Evolutionary conservation across 176 grass and related monocot species (phyloP), one percentile per base, ranked within the genome.

Genomic region (Paspalum vaginatum): DNA sequence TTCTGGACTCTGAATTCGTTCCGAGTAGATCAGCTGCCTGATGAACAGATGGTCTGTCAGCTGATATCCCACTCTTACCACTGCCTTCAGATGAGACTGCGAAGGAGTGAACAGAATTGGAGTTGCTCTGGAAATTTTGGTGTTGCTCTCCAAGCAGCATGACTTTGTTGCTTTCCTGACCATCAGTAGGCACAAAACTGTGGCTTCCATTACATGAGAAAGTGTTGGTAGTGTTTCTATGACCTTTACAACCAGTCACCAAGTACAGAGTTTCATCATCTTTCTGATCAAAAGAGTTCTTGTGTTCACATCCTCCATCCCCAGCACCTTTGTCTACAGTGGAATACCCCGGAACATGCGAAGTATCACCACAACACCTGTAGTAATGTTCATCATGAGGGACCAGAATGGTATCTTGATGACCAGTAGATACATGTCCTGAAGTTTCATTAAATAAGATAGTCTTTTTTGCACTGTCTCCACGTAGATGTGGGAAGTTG

Each of bases 41-140:
- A 52, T 53, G 71, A 8, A 4, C 37, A 45, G 12, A 49, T 60
- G 21, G 44, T 42, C 71, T 81, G 6, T 15, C 71, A 24, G 63
- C 9, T 25, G 64, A 69, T 32, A 52, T 0, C 22, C 4, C 32
- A 20, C 21, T 68, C 68, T 68, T 74, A 74, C n/a, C 2, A 22
- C 21, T 24, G 5, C 74, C 80, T 43, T 73, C 67, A n/a, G 51
- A 14, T 11, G 21, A 51, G 41, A 60, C 68, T 43, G 52, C 4
- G 44, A 84, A 88, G 17, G 68, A 83, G 16, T 79, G 60, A 7
- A 65, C 22, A 13, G 65, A 79, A 16, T 75, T 72, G 0, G 86
- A 54, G 61, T 74, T 20, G 58, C 47, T 53, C 64, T 5, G 47
- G 14, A 77, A 60, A 10, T 82, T 77, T 40, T 72, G 56, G 73